These are phyloP conservation scores for Tilletia walkeri DNA, from an alignment of 1,284 basidiomycete species.

Conservation along the genomic window DNA sequence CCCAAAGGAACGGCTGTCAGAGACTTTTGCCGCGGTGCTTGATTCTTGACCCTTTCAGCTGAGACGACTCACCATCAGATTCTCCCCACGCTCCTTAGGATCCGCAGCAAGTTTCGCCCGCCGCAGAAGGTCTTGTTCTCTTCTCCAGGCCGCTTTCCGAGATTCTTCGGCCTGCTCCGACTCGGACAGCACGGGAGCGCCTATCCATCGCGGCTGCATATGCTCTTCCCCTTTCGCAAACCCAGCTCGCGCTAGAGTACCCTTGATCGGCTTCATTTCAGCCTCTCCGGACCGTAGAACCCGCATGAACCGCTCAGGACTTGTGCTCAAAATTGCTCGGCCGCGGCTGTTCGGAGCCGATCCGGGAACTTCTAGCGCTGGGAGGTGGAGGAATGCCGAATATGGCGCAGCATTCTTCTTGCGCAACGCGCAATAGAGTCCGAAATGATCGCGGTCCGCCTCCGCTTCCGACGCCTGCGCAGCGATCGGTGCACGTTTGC, in stretches of 20 bases:
- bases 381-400: slow-evolving; percentile 74
- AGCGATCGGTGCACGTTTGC: slow-evolving; percentile 33
- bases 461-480: neutral
- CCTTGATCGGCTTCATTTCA: slow-evolving; percentile 94
- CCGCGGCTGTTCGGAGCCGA: slow-evolving; percentile 57
- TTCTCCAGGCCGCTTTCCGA: slow-evolving; percentile 31
- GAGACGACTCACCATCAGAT: slow-evolving; percentile 69
- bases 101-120: slow-evolving; percentile 66
- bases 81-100: slow-evolving; percentile 90
- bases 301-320: slow-evolving; percentile 91
- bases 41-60: neutral
- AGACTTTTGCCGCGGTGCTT: slow-evolving; percentile 4
- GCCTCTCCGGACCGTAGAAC: slow-evolving; percentile 68
- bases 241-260: slow-evolving; percentile 60
- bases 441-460: slow-evolving; percentile 35
- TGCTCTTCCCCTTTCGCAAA: slow-evolving; percentile 41
- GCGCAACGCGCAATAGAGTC: slow-evolving; percentile 56
- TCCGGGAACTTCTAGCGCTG: slow-evolving; percentile 58
- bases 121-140: slow-evolving; percentile 54
- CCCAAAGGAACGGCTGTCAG: neutral
- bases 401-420: slow-evolving; percentile 84
- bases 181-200: slow-evolving; percentile 16
- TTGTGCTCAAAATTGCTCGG: slow-evolving; percentile 68
- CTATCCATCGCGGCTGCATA: slow-evolving; percentile 20
- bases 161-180: slow-evolving; percentile 26